Evolutionary conservation across 75 land plant genomes (phyloP), one percentile per base, ranked within the genome.

Genomic region (Ceratopteris richardii): DNA sequence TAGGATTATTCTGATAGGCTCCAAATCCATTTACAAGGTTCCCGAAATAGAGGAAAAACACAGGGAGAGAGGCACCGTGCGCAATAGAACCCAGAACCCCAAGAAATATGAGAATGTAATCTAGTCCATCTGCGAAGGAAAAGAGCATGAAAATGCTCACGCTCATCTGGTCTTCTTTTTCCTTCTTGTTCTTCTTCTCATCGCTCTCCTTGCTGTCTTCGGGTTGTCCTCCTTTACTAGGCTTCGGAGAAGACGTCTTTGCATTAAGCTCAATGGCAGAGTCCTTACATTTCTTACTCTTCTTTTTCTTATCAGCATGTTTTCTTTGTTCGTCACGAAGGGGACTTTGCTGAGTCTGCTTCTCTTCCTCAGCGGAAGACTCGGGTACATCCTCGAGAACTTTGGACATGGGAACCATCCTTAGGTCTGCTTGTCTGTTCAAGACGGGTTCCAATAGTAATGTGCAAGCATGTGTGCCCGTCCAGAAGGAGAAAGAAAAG

Each of bases 21-120:
- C 74, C 74, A 26, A 65, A 65, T 2, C 69, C 69, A 59, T 71
- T 41, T 3, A 65, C 60, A 24, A 71, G 56, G 28, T 66, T 54
- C 31, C 74, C 69, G n/a, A 71, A 71, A 44, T 68, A 66, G 63
- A 71, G 39, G n/a, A 71, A 66, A 50, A 66, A 71, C 13, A 58
- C 56, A 3, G 69, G 69, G 39, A 66, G 41, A 16, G 68, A 28
- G 13, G 27, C 14, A 1, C 74, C 69, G 29, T 66, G 74, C 11
- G 41, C 63, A 0, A 54, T 17, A 1, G 74, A 43, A 16, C 63
- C 70, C 18, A 58, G 13, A 5, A 33, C 51, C 13, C 74, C 74
- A 9, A 58, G 12, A 7, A 31, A 23, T 1, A 71, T 57, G 37
- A 71, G 50, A 12, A 71, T 2, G 33, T 51, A 71, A 29, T 71